Evolutionary conservation across 177 flowering plant species (phyloP), one percentile per base, ranked within the genome.

Genomic region (Tripterygium wilfordii): DNA sequence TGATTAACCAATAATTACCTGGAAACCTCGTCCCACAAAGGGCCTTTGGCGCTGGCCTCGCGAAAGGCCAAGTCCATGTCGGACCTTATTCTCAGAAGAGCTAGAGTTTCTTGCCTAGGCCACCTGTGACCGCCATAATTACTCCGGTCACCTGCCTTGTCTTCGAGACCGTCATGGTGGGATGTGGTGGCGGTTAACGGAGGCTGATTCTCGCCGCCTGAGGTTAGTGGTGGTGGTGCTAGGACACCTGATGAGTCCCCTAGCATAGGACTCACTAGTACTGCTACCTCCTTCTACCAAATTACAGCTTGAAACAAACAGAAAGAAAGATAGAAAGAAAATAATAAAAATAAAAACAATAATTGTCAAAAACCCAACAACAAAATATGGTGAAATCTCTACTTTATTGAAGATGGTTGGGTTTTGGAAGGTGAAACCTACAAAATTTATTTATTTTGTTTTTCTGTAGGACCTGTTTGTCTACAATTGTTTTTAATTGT

Each of bases 71-170:
- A 76, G 45, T 83, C 95, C 98, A 91, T 91, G 16, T 85, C 96
- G 2, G 85, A 82, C 67, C 98, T 62, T 35, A 91, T 83, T 62
- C 82, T 74, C 60, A 91, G 46, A 31, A 91, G 67, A 21, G 98
- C 96, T 19, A 83, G 19, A 13, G 98, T 91, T 56, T 91, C 98
- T 56, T 85, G 90, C 20, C 92, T 52, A 2, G 98, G 98, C 98
- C 98, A 91, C 57, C 98, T 65, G 65, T 80, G 85, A 0, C 82
- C 82, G 32, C 74, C 79, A n/a, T 66, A 67, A 29, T n/a, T n/a
- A n/a, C 58, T 40, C 29, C 80, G 54, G 46, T 65, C 78, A 13
- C 63, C 53, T 45, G 75, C 74, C 27, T 36, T n/a, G n/a, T n/a
- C n/a, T n/a, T n/a, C n/a, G n/a, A n/a, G n/a, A n/a, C n/a, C n/a